A percentile compares a stretch with the other conserved stretches of the same genome.
These are phyloP conservation scores for Magnusiomyces paraingens DNA, from an alignment of 1,139 yeast species.

Conservation along the genomic window DNA sequence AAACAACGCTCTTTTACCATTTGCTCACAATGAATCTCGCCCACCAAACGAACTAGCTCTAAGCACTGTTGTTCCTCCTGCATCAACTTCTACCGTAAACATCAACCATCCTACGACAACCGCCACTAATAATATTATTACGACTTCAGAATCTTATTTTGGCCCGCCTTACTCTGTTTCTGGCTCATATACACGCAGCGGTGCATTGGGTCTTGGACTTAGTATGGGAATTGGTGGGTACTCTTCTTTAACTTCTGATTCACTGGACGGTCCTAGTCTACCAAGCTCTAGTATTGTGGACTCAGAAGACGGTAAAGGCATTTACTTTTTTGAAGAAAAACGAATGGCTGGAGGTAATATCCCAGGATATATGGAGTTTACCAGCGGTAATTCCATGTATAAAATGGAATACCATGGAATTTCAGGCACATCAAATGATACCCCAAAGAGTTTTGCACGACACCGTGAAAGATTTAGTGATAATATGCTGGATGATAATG, in stretches of 20 bases:
- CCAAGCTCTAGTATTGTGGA: constrained; percentile 22
- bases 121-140: too few relatives aligned
- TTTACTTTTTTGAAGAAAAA: constrained; percentile 13
- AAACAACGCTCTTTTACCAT: constrained; percentile 28
- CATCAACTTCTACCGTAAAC: constrained; percentile 23
- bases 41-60: constrained; percentile 25
- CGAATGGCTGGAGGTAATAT: background rate
- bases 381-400: background rate
- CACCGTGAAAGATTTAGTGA: too few relatives aligned
- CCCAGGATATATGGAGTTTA: background rate
- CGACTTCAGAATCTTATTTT: too few relatives aligned
- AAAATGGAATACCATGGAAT: background rate
- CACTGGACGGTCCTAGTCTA: constrained; percentile 17
- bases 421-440: too few relatives aligned
- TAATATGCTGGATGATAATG: background rate
- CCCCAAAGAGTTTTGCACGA: too few relatives aligned
- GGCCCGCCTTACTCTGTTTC: too few relatives aligned
- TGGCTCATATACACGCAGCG: too few relatives aligned
- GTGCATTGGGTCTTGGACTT: too few relatives aligned
- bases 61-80: constrained; percentile 27
- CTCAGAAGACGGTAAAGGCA: constrained; percentile 24
- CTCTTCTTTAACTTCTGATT: constrained; percentile 27
- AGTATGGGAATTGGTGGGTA: too few relatives aligned
- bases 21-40: constrained; percentile 28
- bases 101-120: too few relatives aligned